Evolutionary conservation across 2,329 filamentous ascomycete species (phyloP), one percentile per base, ranked within the genome.

Genomic region (Zymoseptoria passerinii): DNA sequence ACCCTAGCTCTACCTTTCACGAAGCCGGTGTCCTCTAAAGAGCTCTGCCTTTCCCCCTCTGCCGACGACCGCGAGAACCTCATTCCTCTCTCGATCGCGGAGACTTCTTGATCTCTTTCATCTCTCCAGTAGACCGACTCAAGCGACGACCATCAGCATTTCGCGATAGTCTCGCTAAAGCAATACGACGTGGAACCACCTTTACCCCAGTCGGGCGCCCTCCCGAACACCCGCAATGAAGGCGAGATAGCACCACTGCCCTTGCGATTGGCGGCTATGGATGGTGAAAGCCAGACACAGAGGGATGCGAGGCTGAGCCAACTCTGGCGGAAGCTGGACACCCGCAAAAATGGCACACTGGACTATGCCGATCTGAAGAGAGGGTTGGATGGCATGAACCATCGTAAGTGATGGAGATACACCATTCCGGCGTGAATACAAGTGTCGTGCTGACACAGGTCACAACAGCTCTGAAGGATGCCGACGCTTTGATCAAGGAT

Each of bases 361-460:
- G 92, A 97, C 75, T 79, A 95, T 64, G 85, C 87, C 72, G 91
- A 85, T 29, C 78, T 99, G 66, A 88, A 92, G 76, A 89, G 85
- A 76, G 94, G 92, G 3, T 77, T 99, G 70, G 85, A 81, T 72
- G 89, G 86, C 74, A 90, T 97, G 69, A 92, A 97, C 73, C 94
- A 99, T 73, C 94, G 91, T 95, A 76, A 76, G 86, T 72, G 55
- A 49, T 13, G 20, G 44, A 18, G 19, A 54, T 10, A 16, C 13
- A 44, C 16, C 35, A 16, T 44, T 44, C n/a, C 35, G 16, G n/a
- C 35, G n/a, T 44, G 13, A 16, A 28, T 52, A 20, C n/a, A 2
- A 23, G 40, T 18, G 23, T 19, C 20, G 35, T 54, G 56, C 61
- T 59, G 55, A 63, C 51, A 48, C 35, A 18, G 8, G n/a, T 20